phyloP scores from a whole-genome alignment of 2,329 filamentous ascomycete species.

The Teratosphaeria epicoccoides region DNA sequence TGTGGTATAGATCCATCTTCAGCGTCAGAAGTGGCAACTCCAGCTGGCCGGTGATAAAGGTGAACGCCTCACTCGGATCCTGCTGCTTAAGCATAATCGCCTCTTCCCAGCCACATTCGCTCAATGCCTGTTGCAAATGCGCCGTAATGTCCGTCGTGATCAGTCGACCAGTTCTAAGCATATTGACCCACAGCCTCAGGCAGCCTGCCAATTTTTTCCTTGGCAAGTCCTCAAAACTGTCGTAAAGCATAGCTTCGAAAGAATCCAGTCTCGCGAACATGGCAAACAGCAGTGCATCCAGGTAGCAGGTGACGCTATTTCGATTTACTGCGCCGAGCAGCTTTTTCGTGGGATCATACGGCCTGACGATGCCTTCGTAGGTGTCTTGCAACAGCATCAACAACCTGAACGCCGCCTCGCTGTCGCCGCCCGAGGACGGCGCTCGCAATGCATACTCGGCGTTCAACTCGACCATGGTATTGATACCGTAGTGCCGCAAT shows the following conservation, averaged over 20 bases:
- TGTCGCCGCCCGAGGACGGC: constrained; percentile 56
- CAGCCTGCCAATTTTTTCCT: constrained; percentile 65
- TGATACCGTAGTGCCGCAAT: constrained; percentile 44
- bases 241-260: constrained; percentile 86
- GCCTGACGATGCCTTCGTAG: constrained; percentile 64
- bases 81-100: constrained; percentile 71
- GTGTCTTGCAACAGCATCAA: constrained; percentile 71
- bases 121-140: constrained; percentile 69
- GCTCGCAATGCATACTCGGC: constrained; percentile 51
- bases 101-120: constrained; percentile 80
- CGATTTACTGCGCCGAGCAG: constrained; percentile 83
- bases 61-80: constrained; percentile 91
- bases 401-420: constrained; percentile 64
- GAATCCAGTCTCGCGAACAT: constrained; percentile 88
- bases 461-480: constrained; percentile 50
- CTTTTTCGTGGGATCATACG: constrained; percentile 59
- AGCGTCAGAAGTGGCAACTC: constrained; percentile 78
- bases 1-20: constrained; percentile 91
- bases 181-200: constrained; percentile 83
- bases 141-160: constrained; percentile 78
- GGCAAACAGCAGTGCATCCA: constrained; percentile 83
- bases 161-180: constrained; percentile 72
- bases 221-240: constrained; percentile 61
- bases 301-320: constrained; percentile 80
- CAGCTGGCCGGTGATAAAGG: constrained; percentile 83